phyloP scores from a whole-genome alignment of 75 land plant genomes.

The Cryptomeria japonica region DNA sequence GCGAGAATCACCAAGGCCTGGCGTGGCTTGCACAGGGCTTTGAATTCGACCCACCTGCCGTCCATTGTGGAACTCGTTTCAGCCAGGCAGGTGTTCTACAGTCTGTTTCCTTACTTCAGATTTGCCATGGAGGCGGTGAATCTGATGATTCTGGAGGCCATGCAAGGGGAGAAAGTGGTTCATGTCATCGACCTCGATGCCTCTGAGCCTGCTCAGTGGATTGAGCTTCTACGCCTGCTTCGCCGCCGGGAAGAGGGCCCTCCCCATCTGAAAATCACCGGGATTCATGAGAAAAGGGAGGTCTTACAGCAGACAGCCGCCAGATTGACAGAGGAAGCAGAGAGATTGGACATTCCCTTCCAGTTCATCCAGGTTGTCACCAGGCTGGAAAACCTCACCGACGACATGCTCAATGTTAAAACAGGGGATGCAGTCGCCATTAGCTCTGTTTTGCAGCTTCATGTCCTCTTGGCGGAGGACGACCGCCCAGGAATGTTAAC shows the following conservation, averaged over 20 bases:
- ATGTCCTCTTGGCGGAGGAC: conserved; percentile 44
- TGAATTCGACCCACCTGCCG: conserved; percentile 42
- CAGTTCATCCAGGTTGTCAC: conserved; percentile 64
- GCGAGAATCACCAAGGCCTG: conserved; percentile 58
- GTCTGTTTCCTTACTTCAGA: conserved; percentile 62
- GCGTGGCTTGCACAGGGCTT: conserved; percentile 69
- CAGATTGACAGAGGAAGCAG: conserved; percentile 59
- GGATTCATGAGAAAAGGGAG: conserved; percentile 52
- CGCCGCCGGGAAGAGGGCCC: conserved; percentile 66
- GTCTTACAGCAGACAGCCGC: conserved; percentile 47
- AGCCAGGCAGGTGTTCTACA: conserved; percentile 54
- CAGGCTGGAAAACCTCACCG: conserved; percentile 44
- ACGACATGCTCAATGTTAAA: conserved; percentile 55
- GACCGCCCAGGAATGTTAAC: conserved; percentile 14
- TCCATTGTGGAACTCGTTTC: conserved; percentile 29
- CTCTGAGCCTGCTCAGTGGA: conserved; percentile 63
- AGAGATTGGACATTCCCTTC: conserved; percentile 74
- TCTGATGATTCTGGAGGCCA: conserved; percentile 73
- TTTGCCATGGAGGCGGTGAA: conserved; percentile 48
- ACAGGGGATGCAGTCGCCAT: conserved; percentile 75
- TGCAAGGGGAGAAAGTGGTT: conserved; percentile 80
- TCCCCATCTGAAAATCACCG: conserved; percentile 77
- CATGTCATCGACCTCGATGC: conserved; percentile 65
- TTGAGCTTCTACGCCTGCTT: conserved; percentile 53
- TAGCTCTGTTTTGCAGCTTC: conserved; percentile 56